phyloP scores from a whole-genome alignment of 371 early-diverging fungal genomes.

The Haplosporangium sp. region DNA sequence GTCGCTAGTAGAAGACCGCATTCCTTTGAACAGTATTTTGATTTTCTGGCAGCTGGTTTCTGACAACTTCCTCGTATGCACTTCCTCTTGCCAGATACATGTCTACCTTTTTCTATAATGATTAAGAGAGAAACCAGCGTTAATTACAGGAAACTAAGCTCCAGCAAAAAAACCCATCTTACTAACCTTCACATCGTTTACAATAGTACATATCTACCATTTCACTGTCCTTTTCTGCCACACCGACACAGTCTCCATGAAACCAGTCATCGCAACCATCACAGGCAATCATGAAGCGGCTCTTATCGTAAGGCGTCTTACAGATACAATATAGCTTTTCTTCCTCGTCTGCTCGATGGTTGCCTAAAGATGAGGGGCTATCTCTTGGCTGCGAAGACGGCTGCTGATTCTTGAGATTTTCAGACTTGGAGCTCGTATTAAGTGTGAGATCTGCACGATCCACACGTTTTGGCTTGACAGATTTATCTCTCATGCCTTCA shows the following conservation, averaged over 20 bases:
- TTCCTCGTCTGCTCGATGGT: constrained; percentile 5
- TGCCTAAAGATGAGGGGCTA: neutral
- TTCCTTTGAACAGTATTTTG: constrained; percentile 57
- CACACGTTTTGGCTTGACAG: constrained; percentile 16
- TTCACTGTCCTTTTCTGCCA: constrained; percentile 67
- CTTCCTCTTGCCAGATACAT: constrained; percentile 62
- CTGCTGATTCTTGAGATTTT: neutral
- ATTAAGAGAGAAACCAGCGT: neutral
- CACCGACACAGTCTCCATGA: constrained; percentile 74
- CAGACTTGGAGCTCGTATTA: neutral
- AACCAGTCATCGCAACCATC: constrained; percentile 76
- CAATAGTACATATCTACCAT: constrained; percentile 72
- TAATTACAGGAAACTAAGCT: neutral
- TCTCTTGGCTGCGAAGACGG: constrained; percentile 4
- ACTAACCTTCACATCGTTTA: constrained; percentile 63
- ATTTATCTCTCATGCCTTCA: constrained; percentile 7
- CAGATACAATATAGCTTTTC: constrained; percentile 66
- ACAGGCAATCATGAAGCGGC: constrained; percentile 74
- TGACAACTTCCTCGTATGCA: constrained; percentile 62
- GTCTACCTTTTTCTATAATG: constrained; percentile 58
- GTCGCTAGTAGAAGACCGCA: constrained; percentile 57
- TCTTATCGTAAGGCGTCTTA: constrained; percentile 63
- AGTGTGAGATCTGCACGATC: constrained; percentile 5
- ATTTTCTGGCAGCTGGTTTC: constrained; percentile 36
- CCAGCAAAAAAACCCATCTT: neutral